phyloP scores from a whole-genome alignment of 768 basidiomycete genomes.

The Rubroboletus satanas region DNA sequence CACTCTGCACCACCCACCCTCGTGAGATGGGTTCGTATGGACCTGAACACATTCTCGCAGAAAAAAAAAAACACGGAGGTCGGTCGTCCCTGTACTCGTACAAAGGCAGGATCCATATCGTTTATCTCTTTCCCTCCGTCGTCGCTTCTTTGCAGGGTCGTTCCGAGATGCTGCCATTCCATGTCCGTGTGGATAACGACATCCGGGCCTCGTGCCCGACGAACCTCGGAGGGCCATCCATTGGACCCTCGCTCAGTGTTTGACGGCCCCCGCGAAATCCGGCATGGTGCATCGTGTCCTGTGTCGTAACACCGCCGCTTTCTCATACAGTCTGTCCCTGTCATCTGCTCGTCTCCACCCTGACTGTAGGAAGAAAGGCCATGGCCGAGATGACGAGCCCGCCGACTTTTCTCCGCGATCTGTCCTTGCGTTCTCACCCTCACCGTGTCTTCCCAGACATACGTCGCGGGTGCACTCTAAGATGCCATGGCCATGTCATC shows the following conservation, averaged over 20 bases:
- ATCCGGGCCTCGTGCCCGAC: conserved; percentile 5
- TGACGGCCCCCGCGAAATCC: background rate
- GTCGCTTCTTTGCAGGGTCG: conserved; percentile 6
- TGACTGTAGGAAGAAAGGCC: conserved; percentile 1
- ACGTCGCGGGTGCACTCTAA: background rate
- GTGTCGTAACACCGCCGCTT: background rate
- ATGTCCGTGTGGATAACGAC: background rate
- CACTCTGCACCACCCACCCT: background rate
- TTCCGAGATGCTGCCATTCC: background rate
- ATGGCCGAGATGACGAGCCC: background rate
- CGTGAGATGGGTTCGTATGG: too few species aligned
- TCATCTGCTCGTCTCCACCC: background rate
- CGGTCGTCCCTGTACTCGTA: background rate
- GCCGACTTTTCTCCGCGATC: conserved; percentile 1
- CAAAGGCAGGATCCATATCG: background rate
- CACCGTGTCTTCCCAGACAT: conserved; percentile 1
- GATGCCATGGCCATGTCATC: background rate
- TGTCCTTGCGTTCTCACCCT: background rate
- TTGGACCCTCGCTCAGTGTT: background rate
- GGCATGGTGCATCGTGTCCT: background rate
- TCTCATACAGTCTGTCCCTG: background rate
- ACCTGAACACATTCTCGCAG: too few species aligned
- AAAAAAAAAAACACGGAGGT: background rate
- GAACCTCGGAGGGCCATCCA: background rate
- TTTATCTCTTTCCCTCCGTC: conserved; percentile 1